Evolutionary conservation across 768 basidiomycete genomes (phyloP).

Genomic region (Asterophora lycoperdoides): DNA sequence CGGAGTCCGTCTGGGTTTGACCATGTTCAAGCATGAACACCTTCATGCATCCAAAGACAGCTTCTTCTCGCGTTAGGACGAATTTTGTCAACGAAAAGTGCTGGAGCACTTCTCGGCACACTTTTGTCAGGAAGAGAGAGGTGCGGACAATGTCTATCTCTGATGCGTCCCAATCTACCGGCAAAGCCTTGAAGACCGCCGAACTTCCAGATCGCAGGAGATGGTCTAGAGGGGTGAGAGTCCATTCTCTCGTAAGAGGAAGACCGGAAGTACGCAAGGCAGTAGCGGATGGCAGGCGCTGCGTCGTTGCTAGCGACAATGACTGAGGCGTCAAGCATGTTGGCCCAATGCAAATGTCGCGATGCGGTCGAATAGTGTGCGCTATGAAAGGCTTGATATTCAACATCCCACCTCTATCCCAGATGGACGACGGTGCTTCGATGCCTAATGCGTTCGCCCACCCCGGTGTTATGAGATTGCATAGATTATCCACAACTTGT

Average conservation of each 20-base stretch:
- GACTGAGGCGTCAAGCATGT: slow-evolving; percentile 47
- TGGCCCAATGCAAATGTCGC: slow-evolving; percentile 47
- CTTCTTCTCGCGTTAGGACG: slow-evolving; percentile 48
- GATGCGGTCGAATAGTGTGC: slow-evolving; percentile 39
- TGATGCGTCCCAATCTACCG: slow-evolving; percentile 69
- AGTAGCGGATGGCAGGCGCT: slow-evolving; percentile 35
- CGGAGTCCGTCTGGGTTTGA: slow-evolving; percentile 45
- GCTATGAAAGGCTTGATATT: slow-evolving; percentile 59
- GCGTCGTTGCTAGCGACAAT: slow-evolving; percentile 54
- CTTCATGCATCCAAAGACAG: slow-evolving; percentile 81
- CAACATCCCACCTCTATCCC: slow-evolving; percentile 47
- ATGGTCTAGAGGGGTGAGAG: slow-evolving; percentile 65
- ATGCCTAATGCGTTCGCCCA: slow-evolving; percentile 38
- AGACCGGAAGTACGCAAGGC: slow-evolving; percentile 33
- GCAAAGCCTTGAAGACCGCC: slow-evolving; percentile 64
- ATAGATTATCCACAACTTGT: slow-evolving; percentile 37
- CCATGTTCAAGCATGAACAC: slow-evolving; percentile 96
- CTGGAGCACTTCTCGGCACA: slow-evolving; percentile 42
- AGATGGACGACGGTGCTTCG: slow-evolving; percentile 35
- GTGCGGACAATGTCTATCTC: slow-evolving; percentile 76
- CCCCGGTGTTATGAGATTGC: slow-evolving; percentile 32
- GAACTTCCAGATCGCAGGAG: slow-evolving; percentile 73
- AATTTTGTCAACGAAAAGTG: slow-evolving; percentile 38
- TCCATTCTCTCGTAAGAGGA: slow-evolving; percentile 61
- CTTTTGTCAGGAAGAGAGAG: slow-evolving; percentile 56